Conservation (phyloP, 164 flowering plant species). For the Stephania yunnanensis region DNA sequence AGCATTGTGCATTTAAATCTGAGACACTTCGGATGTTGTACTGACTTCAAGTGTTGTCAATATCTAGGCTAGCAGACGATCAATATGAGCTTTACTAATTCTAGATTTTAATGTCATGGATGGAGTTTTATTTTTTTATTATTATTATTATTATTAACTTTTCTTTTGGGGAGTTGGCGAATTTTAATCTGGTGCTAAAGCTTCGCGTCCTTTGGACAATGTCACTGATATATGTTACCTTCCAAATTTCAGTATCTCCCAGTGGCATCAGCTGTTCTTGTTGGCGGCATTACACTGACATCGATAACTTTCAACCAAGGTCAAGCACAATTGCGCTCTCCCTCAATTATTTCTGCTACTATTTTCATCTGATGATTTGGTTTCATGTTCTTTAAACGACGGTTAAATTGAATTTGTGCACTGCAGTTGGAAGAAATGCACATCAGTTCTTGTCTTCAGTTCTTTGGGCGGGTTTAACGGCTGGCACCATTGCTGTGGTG, state of each 20-base stretch:
- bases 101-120: too few relatives aligned
- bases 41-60: too few relatives aligned
- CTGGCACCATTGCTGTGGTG: slow-evolving; percentile 71
- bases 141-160: neutral
- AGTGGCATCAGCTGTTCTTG: slow-evolving; percentile 71
- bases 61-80: too few relatives aligned
- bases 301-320: slow-evolving; percentile 81
- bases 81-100: too few relatives aligned
- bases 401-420: neutral
- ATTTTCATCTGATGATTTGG: neutral
- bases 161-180: too few relatives aligned
- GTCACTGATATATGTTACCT: neutral
- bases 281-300: slow-evolving; percentile 83
- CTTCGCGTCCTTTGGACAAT: too few relatives aligned
- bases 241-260: slow-evolving; percentile 70
- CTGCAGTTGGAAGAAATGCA: slow-evolving; percentile 64
- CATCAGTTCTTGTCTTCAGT: slow-evolving; percentile 54
- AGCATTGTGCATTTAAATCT: too few relatives aligned
- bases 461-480: slow-evolving; percentile 76
- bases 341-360: neutral
- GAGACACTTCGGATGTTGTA: too few relatives aligned
- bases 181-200: too few relatives aligned
- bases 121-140: neutral
- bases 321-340: slow-evolving; percentile 10
- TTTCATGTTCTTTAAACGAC: neutral